Evolutionary conservation across 352 stramenopile genomes (phyloP), one percentile per base, ranked within the genome.

Genomic region (Phytophthora pistaciae): DNA sequence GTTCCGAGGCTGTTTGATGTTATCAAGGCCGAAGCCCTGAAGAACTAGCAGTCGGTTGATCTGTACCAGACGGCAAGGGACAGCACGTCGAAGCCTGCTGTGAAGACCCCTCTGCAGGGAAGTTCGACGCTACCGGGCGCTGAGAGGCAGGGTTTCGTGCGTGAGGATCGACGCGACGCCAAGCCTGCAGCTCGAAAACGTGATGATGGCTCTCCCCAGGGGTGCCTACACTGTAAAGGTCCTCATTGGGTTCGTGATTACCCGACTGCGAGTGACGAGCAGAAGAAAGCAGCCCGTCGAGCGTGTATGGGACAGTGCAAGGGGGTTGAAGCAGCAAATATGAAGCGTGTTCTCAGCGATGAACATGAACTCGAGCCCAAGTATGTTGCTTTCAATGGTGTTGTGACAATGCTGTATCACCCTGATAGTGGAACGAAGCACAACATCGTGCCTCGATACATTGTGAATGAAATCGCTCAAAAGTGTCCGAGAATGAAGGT

Each of bases 331-430:
- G 38, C 56, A 54, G 4, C 40, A 2, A 54, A 63, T 55, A 63
- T 54, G 56, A 63, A 63, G 23, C 38, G 56, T 36, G 11, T 63
- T n/a, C 1, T 63, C 11, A 16, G 29, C 9, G 9, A 42, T 2
- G 40, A 54, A 3, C 40, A 63, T 18, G 56, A 54, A 5, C 40
- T 27, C 20, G 56, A 38, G 6, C 38, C 56, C 0, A 23, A 44
- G 18, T 23, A 63, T 44, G 56, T 63, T 13, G 23, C 56, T 4
- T 52, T 63, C 40, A 63, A 63, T 53, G 56, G 23, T 9, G 56
- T 54, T 11, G 56, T 63, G 38, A 54, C 38, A 2, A 62, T 62
- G 56, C 56, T 40, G 21, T 62, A 62, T 40, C 11, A 42, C 44
- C 25, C 25, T 0, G 38, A 62, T n/a, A 62, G n/a, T 54, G 40